Evolutionary conservation across 2,329 filamentous ascomycete species (phyloP).

Genomic region (Phyllosticta ampelicida): DNA sequence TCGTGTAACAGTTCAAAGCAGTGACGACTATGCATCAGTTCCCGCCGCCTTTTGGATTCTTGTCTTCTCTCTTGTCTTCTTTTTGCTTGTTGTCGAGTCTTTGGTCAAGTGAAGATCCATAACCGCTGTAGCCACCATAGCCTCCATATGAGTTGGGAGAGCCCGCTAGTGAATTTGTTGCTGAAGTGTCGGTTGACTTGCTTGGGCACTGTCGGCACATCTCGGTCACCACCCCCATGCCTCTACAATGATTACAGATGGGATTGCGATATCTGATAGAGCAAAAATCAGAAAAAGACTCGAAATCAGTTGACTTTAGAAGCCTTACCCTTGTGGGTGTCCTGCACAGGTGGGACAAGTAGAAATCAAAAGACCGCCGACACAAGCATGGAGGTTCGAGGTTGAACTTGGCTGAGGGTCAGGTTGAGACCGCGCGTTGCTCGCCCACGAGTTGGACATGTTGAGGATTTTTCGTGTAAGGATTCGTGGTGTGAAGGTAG

Average conservation of each 20-base stretch:
- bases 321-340: slow-evolving; percentile 7
- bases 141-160: neutral
- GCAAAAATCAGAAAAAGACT: neutral
- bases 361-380: slow-evolving; percentile 6
- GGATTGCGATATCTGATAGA: slow-evolving; percentile 6
- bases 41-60: neutral
- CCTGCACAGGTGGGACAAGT: slow-evolving; percentile 7
- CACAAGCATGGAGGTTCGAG: slow-evolving; percentile 2
- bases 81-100: neutral
- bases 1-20: neutral
- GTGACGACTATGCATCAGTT: neutral
- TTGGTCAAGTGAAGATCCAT: neutral
- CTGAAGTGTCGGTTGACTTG: neutral
- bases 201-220: slow-evolving; percentile 3
- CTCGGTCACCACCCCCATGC: slow-evolving; percentile 5
- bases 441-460: slow-evolving; percentile 5
- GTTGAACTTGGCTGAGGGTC: neutral
- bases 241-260: slow-evolving; percentile 8
- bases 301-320: neutral
- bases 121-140: neutral
- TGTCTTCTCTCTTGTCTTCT: neutral
- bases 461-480: neutral
- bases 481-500: neutral
- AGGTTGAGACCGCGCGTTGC: neutral
- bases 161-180: neutral